These are phyloP conservation scores for Chaetothyriales sp. DNA, from an alignment of 2,329 filamentous ascomycete genomes.

Conservation along the genomic window DNA sequence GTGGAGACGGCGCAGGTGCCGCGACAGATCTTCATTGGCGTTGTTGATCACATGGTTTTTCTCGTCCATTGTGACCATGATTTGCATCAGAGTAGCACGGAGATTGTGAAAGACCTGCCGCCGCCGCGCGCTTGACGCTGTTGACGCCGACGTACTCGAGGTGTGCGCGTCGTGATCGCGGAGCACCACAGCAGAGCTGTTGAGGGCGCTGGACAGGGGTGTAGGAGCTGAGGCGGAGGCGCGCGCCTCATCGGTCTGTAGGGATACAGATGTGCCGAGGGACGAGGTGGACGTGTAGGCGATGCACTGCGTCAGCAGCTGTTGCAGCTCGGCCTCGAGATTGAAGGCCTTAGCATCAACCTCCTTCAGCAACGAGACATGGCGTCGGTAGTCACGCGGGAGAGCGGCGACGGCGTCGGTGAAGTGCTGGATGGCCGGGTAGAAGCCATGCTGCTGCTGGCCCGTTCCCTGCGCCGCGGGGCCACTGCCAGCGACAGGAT, in stretches of 20 bases:
- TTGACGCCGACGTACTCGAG: slow-evolving; percentile 9
- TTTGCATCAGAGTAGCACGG: slow-evolving; percentile 61
- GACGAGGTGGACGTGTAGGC: slow-evolving; percentile 6
- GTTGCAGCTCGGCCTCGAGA: slow-evolving; percentile 66
- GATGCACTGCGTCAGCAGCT: slow-evolving; percentile 46
- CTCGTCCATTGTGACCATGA: slow-evolving; percentile 84
- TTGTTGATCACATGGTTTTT: slow-evolving; percentile 95
- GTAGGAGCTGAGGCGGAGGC: too few relatives aligned
- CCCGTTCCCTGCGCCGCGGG: slow-evolving; percentile 11
- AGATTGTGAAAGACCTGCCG: slow-evolving; percentile 65
- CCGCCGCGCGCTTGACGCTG: slow-evolving; percentile 16
- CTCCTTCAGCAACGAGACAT: slow-evolving; percentile 91
- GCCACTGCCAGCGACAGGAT: slow-evolving; percentile 13
- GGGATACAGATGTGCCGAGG: slow-evolving; percentile 5
- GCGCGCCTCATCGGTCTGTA: slow-evolving; percentile 4
- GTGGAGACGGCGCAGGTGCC: slow-evolving; percentile 71
- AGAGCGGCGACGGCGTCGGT: slow-evolving; percentile 83
- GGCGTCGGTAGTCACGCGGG: slow-evolving; percentile 84
- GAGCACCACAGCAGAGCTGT: slow-evolving; percentile 11
- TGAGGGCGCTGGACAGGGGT: slow-evolving; percentile 5
- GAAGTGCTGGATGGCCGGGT: slow-evolving; percentile 57
- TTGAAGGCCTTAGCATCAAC: slow-evolving; percentile 93
- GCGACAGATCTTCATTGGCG: slow-evolving; percentile 74
- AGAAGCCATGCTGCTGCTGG: slow-evolving; percentile 36
- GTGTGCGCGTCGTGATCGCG: slow-evolving; percentile 12